Percentiles rank a stretch among this genome's conserved stretches.
Evolutionary conservation across 176 grass and related monocot species (phyloP).

Genomic region (Thinopyrum elongatum): DNA sequence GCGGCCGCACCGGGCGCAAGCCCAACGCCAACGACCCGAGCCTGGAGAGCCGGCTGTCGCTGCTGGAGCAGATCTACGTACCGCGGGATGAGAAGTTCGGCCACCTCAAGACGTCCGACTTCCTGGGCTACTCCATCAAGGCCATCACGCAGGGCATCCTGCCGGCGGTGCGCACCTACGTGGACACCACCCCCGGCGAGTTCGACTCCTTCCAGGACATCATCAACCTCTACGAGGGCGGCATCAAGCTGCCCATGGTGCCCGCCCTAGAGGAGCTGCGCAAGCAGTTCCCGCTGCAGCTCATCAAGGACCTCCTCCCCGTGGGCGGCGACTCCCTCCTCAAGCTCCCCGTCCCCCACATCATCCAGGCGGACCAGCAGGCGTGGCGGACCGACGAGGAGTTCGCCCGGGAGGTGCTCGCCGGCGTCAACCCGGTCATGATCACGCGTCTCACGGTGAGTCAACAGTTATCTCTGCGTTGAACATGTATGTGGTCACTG

Average conservation of each 20-base stretch:
- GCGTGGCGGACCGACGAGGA: slow-evolving; percentile 90
- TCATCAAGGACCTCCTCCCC: slow-evolving; percentile 62
- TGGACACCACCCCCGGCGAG: slow-evolving; percentile 34
- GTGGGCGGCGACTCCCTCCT: slow-evolving; percentile 45
- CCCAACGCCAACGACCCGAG: slow-evolving; percentile 14
- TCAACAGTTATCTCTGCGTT: background rate
- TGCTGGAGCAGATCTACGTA: slow-evolving; percentile 57
- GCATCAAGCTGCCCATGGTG: slow-evolving; percentile 39
- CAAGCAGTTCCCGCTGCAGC: slow-evolving; percentile 42
- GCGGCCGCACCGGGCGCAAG: slow-evolving; percentile 25
- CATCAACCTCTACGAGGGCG: slow-evolving; percentile 52
- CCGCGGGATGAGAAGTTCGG: slow-evolving; percentile 74
- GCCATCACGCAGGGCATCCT: slow-evolving; percentile 35
- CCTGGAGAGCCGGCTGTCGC: slow-evolving; percentile 50
- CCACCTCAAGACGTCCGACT: slow-evolving; percentile 61
- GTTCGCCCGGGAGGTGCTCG: slow-evolving; percentile 83
- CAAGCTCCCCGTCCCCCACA: slow-evolving; percentile 49
- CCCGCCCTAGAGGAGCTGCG: slow-evolving; percentile 45
- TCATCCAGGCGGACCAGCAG: slow-evolving; percentile 45
- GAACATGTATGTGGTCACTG: background rate
- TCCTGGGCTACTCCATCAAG: slow-evolving; percentile 57
- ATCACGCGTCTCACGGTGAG: slow-evolving; percentile 60
- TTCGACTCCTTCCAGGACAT: slow-evolving; percentile 74
- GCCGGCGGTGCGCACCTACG: slow-evolving; percentile 44
- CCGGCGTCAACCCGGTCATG: slow-evolving; percentile 81